phyloP scores from a whole-genome alignment of 768 basidiomycete genomes.

The Roridomyces roridus region DNA sequence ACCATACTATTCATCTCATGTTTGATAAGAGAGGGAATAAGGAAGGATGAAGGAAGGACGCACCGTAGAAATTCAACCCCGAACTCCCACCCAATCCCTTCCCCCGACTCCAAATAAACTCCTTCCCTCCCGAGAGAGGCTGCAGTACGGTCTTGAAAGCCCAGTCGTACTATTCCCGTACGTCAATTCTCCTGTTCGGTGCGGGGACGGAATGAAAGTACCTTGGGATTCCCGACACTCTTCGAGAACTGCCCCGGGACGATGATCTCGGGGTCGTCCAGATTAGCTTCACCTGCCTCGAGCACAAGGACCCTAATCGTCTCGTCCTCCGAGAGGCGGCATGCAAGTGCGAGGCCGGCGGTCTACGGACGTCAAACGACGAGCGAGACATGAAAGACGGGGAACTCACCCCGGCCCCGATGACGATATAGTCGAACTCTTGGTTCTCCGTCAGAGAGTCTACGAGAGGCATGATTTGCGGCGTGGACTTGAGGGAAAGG shows the following conservation, averaged over 20 bases:
- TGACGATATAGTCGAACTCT: no score
- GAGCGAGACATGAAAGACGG: no score
- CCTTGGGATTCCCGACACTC: slow-evolving; percentile 34
- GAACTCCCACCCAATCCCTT: slow-evolving; percentile 48
- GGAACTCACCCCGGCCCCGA: no score
- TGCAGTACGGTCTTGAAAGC: slow-evolving; percentile 37
- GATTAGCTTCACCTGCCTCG: slow-evolving; percentile 43
- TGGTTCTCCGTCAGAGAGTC: no score
- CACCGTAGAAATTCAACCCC: slow-evolving; percentile 47
- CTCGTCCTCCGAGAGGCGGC: slow-evolving; percentile 47
- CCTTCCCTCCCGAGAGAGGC: slow-evolving; percentile 30
- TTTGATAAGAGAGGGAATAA: neutral
- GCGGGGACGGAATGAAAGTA: no score
- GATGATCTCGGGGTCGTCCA: slow-evolving; percentile 41
- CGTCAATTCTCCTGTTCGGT: no score
- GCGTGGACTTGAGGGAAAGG: no score
- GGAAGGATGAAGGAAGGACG: slow-evolving; percentile 26
- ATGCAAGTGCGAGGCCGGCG: slow-evolving; percentile 49
- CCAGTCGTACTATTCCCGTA: slow-evolving; percentile 43
- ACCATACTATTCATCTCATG: slow-evolving; percentile 30
- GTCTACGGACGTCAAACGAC: no score
- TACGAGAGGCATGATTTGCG: no score
- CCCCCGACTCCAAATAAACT: slow-evolving; percentile 36
- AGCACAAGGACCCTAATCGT: slow-evolving; percentile 42
- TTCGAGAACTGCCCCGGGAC: slow-evolving; percentile 37